A percentile compares a stretch with the other conserved stretches of the same genome.
These are phyloP conservation scores for Fusarium heterosporum DNA, from an alignment of 2,329 filamentous ascomycete genomes.

Conservation along the genomic window DNA sequence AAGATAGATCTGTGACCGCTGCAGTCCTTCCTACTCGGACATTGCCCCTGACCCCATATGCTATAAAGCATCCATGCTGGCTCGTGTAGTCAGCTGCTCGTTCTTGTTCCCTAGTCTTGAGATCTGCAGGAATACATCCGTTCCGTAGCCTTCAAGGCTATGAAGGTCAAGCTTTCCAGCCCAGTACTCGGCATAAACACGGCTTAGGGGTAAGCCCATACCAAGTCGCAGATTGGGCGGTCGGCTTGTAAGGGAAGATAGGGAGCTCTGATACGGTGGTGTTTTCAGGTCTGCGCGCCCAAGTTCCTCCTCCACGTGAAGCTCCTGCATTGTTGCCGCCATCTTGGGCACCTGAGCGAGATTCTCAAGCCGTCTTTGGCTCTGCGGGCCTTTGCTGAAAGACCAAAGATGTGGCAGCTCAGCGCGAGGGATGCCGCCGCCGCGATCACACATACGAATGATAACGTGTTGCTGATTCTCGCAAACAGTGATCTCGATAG, in stretches of 20 bases:
- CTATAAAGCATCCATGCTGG: constrained; percentile 80
- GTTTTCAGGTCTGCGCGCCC: constrained; percentile 57
- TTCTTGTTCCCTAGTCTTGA: constrained; percentile 98
- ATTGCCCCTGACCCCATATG: constrained; percentile 3
- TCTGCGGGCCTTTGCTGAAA: constrained; percentile 91
- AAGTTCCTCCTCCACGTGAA: constrained; percentile 65
- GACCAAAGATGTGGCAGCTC: constrained; percentile 94
- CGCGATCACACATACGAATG: constrained; percentile 94
- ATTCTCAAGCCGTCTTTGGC: constrained; percentile 82
- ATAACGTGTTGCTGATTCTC: constrained; percentile 96
- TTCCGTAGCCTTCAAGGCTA: constrained; percentile 93
- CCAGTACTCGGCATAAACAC: constrained; percentile 98
- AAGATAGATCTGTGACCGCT: not conserved
- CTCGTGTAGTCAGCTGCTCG: constrained; percentile 85
- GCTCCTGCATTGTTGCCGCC: constrained; percentile 92
- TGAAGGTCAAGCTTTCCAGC: constrained; percentile 91
- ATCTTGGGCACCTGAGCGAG: constrained; percentile 88
- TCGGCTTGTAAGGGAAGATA: constrained; percentile 82
- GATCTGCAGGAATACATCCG: constrained; percentile 95
- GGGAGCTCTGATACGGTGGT: constrained; percentile 67
- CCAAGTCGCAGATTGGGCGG: constrained; percentile 89
- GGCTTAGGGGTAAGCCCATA: constrained; percentile 92
- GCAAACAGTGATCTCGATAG: constrained; percentile 94
- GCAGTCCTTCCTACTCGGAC: constrained; percentile 23
- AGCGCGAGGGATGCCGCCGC: constrained; percentile 88